These are phyloP conservation scores for Cercospora zeina DNA, from an alignment of 2,329 filamentous ascomycete species.

Conservation along the genomic window DNA sequence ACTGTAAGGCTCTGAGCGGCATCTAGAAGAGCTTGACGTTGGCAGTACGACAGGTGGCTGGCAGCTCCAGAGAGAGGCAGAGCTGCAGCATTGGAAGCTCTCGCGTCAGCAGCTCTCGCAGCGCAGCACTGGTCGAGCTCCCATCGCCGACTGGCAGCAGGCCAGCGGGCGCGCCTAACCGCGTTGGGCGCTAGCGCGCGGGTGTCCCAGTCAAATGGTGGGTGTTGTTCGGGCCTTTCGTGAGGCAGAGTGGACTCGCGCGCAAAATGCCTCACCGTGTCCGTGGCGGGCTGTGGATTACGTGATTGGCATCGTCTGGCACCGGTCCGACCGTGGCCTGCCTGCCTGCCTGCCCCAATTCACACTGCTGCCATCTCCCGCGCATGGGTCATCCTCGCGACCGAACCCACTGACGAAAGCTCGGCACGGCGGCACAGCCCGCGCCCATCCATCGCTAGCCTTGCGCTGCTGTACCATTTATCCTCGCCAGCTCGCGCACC, in stretches of 20 bases:
- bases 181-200: not conserved
- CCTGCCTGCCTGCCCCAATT: no score
- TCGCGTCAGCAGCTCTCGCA: not conserved
- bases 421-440: conserved; percentile 29
- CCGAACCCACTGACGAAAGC: conserved; percentile 22
- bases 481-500: conserved; percentile 13
- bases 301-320: conserved; percentile 28
- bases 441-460: conserved; percentile 19
- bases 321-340: conserved; percentile 29
- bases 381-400: conserved; percentile 17
- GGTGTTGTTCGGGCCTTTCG: conserved; percentile 20
- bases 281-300: conserved; percentile 21
- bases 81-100: not conserved
- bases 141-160: conserved; percentile 13
- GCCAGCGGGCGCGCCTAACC: conserved; percentile 1
- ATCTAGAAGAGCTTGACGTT: conserved; percentile 9
- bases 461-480: conserved; percentile 7
- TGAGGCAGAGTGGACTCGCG: conserved; percentile 14
- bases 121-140: conserved; percentile 6
- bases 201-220: conserved; percentile 9
- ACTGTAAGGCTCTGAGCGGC: conserved; percentile 14
- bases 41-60: no score
- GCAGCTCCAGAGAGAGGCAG: no score
- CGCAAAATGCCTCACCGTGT: conserved; percentile 21
- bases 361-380: conserved; percentile 6